A percentile compares a stretch with the other conserved stretches of the same genome.
Evolutionary conservation across 164 flowering plant genomes (phyloP).

Genomic region (Paratinospora sagittata): DNA sequence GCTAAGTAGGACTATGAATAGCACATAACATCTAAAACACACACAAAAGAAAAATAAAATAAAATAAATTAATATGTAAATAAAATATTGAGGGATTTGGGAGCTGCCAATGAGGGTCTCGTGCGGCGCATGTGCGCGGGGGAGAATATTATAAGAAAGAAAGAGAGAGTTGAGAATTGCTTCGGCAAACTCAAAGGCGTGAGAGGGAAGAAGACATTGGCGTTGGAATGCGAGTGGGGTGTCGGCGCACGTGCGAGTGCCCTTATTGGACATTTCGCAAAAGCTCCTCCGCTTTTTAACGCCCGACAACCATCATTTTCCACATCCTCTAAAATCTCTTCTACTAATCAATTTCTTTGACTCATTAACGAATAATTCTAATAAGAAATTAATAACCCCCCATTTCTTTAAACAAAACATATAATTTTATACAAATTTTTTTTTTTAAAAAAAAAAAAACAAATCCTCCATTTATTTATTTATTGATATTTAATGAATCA

Average conservation of each 20-base stretch:
- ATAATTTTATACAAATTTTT: too few species aligned
- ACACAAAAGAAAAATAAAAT: neutral
- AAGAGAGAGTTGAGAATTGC: neutral
- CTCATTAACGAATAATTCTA: neutral
- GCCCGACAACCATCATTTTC: neutral
- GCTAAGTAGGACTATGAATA: too few species aligned
- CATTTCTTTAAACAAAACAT: too few species aligned
- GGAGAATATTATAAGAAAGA: neutral
- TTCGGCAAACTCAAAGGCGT: too few species aligned
- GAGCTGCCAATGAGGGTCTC: neutral
- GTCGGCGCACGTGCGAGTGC: neutral
- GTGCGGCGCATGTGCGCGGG: neutral
- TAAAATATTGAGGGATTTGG: neutral
- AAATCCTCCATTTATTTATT: too few species aligned
- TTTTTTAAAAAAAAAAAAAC: too few species aligned
- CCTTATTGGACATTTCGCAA: neutral
- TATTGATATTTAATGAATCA: neutral
- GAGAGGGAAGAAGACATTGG: slow-evolving; percentile 1
- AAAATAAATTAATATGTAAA: neutral
- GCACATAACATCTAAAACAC: too few species aligned
- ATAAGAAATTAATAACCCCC: too few species aligned
- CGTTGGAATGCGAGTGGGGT: neutral
- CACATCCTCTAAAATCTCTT: neutral
- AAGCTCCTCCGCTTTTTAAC: neutral
- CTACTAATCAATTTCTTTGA: neutral